A percentile compares a stretch with the other conserved stretches of the same genome.
These are phyloP conservation scores for Pseudogymnoascus sp. DNA, from an alignment of 2,329 filamentous ascomycete genomes.

Conservation along the genomic window DNA sequence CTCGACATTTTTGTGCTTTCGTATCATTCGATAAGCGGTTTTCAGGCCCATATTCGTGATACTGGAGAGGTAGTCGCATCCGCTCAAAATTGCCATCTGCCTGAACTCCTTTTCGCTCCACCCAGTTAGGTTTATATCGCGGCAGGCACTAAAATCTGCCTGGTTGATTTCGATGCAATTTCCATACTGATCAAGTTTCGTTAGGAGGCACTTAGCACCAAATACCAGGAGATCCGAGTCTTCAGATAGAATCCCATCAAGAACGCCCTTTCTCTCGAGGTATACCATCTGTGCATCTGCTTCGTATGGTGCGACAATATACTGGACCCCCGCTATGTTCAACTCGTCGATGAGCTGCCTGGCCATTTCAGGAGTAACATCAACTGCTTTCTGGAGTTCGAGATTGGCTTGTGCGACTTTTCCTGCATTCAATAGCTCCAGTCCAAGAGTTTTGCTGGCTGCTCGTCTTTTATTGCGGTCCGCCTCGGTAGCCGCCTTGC, in stretches of 20 bases:
- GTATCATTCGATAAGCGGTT: constrained; percentile 82
- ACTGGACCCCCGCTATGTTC: constrained; percentile 69
- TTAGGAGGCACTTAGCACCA: constrained; percentile 80
- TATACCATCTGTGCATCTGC: constrained; percentile 96
- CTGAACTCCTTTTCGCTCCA: constrained; percentile 91
- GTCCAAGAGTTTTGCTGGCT: constrained; percentile 64
- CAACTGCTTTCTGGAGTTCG: constrained; percentile 90
- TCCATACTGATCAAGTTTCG: constrained; percentile 89
- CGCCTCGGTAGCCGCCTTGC: constrained; percentile 80
- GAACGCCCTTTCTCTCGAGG: constrained; percentile 74
- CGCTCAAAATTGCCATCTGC: constrained; percentile 91
- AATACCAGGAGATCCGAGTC: constrained; percentile 96
- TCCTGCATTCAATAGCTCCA: constrained; percentile 74
- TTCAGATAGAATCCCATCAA: constrained; percentile 85
- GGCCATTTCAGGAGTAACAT: constrained; percentile 95
- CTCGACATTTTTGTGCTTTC: constrained; percentile 83
- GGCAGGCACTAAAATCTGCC: constrained; percentile 77
- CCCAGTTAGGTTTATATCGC: constrained; percentile 78
- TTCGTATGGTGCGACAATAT: constrained; percentile 93
- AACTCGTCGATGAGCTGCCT: constrained; percentile 83
- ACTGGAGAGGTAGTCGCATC: constrained; percentile 87
- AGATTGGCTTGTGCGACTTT: constrained; percentile 70
- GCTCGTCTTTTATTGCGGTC: constrained; percentile 67
- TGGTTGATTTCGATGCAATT: constrained; percentile 89
- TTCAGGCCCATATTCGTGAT: constrained; percentile 84